Percentiles rank a stretch among this genome's conserved stretches.
phyloP scores from a whole-genome alignment of 2,329 filamentous ascomycete genomes.

The Bipolaris gigantea region DNA sequence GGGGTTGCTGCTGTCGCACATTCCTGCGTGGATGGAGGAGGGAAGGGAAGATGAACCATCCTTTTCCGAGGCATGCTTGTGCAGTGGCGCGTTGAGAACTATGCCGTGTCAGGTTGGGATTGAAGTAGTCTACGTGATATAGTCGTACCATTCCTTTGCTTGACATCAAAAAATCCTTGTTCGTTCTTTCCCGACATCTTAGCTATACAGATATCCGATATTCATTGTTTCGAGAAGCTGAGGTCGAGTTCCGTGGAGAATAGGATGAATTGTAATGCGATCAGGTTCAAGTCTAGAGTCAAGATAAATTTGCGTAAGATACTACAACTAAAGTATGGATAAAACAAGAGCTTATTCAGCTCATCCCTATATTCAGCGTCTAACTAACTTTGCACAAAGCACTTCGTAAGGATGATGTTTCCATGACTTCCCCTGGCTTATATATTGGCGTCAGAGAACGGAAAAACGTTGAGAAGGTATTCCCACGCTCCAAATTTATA shows the following conservation, averaged over 20 bases:
- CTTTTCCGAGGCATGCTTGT: constrained; percentile 22
- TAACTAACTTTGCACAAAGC: not conserved
- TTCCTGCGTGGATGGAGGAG: constrained; percentile 17
- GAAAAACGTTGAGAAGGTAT: not conserved
- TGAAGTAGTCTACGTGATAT: not conserved
- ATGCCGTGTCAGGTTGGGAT: not conserved
- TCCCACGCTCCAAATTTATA: not conserved
- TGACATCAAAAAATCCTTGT: constrained; percentile 31
- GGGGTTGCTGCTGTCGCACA: constrained; percentile 31
- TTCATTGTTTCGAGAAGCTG: not conserved
- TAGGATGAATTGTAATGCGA: not conserved
- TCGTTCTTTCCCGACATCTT: constrained; percentile 25
- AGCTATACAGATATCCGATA: constrained; percentile 12
- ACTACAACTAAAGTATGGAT: not conserved
- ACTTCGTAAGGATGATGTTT: constrained; percentile 15
- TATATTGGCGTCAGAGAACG: constrained; percentile 16
- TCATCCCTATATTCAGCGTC: not conserved
- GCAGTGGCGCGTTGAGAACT: constrained; percentile 33
- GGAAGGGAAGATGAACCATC: constrained; percentile 5
- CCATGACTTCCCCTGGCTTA: constrained; percentile 2
- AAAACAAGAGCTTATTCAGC: not conserved
- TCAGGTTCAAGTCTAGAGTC: not conserved
- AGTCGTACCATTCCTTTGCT: constrained; percentile 30
- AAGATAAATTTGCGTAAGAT: not conserved
- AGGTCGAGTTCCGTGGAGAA: not conserved